Evolutionary conservation across 495 filamentous ascomycete genomes (phyloP), one percentile per base, ranked within the genome.

Genomic region (Talaromyces proteolyticus): DNA sequence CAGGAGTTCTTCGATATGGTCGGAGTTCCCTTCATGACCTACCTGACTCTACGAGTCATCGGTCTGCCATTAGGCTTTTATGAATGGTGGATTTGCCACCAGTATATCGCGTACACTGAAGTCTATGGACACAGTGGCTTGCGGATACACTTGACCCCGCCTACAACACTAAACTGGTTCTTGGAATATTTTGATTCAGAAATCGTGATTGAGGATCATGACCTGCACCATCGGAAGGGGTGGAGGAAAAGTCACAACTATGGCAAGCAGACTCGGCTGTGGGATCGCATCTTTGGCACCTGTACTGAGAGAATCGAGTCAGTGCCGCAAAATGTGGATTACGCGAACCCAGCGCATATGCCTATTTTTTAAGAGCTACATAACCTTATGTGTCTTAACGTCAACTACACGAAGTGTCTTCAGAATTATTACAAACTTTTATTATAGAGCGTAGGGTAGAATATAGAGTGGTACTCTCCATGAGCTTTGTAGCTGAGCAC

Each of bases 231-330:
- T 44, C 67, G 67, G 8, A 64, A 62, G 53, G 67, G 67, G 17
- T 70, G 67, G 67, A 65, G 62, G 54, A 64, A 64, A 57, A 70
- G 67, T 26, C 50, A 61, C 25, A 68, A 70, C 48, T 69, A 69
- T 40, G 66, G 66, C 26, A 69, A 69, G 54, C 65, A 70, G 59
- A 70, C 67, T 12, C 60, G 67, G 38, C 55, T 70, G 14, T 70
- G 67, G 67, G 67, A 70, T 47, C 63, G 62, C 2, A 52, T 70
- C 7, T 70, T 70, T 51, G 64, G 64, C 1, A 70, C 65, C 18
- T 68, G 62, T 40, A 53, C 44, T 44, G 55, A 62, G 38, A 58
- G 67, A 1, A 54, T 67, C 11, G 67, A 70, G 51, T 62, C 55
- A 10, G 44, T 57, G 11, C 21, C 44, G 10, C 25, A 55, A 4